phyloP scores from a whole-genome alignment of 2,329 filamentous ascomycete genomes.

The Aspergillus uvarum region DNA sequence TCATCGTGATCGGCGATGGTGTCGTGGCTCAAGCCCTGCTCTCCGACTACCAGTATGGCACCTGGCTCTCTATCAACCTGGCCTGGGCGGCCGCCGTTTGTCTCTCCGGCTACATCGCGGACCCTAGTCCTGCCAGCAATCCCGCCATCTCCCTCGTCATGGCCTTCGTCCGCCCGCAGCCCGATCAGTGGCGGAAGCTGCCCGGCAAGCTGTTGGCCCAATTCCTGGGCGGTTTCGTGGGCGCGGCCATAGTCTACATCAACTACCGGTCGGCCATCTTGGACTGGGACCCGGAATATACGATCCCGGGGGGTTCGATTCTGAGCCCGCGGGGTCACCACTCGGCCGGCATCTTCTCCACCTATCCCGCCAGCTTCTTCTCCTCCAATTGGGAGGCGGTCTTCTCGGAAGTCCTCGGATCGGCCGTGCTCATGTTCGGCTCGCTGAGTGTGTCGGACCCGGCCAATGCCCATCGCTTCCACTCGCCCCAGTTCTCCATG shows the following conservation, averaged over 20 bases:
- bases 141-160: conserved; percentile 27
- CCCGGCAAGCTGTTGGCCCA: conserved; percentile 30
- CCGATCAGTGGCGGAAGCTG: conserved; percentile 29
- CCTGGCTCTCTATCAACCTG: conserved; percentile 36
- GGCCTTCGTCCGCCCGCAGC: conserved; percentile 29
- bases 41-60: conserved; percentile 35
- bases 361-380: conserved; percentile 27
- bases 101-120: conserved; percentile 28
- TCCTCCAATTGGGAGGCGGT: conserved; percentile 34
- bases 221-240: conserved; percentile 33
- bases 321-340: conserved; percentile 29
- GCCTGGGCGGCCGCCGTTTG: conserved; percentile 33
- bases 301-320: conserved; percentile 31
- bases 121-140: conserved; percentile 32
- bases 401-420: conserved; percentile 29
- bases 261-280: conserved; percentile 33
- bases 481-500: conserved; percentile 26
- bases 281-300: conserved; percentile 34
- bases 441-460: conserved; percentile 28
- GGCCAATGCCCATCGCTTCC: conserved; percentile 25
- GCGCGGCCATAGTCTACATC: conserved; percentile 30
- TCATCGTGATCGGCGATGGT: conserved; percentile 35
- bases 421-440: conserved; percentile 34
- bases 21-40: conserved; percentile 34
- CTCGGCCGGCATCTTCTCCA: conserved; percentile 31